phyloP scores from a whole-genome alignment of 768 basidiomycete genomes.

The Auricularia sp. region DNA sequence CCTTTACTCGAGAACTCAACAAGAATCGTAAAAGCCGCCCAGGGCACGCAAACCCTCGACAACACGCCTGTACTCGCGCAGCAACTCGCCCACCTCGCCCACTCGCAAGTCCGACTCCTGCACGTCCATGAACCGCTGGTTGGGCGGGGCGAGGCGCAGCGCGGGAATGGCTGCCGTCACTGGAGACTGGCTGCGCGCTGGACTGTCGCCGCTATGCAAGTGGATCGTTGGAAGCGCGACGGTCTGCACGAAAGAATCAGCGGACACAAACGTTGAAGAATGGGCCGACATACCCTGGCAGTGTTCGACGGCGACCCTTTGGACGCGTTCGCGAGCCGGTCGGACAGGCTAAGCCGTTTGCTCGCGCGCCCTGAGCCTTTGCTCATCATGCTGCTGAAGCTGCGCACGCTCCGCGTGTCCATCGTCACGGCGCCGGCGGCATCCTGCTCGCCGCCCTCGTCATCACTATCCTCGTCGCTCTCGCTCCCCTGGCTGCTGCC shows the following conservation, averaged over 20 bases:
- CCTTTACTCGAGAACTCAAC: too few species aligned
- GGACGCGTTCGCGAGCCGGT: conserved; percentile 67
- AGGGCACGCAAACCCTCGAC: conserved; percentile 55
- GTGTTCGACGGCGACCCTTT: conserved; percentile 31
- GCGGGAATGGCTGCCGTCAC: conserved; percentile 30
- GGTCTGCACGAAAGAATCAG: not conserved
- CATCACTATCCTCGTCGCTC: conserved; percentile 23
- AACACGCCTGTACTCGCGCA: conserved; percentile 72
- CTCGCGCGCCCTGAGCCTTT: conserved; percentile 24
- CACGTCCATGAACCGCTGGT: conserved; percentile 61
- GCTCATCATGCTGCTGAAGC: conserved; percentile 82
- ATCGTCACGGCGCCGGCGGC: conserved; percentile 27
- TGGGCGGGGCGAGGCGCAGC: conserved; percentile 47
- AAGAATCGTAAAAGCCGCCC: conserved; percentile 41
- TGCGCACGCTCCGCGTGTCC: conserved; percentile 72
- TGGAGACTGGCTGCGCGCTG: conserved; percentile 1
- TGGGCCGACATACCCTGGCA: not conserved
- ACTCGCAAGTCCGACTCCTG: conserved; percentile 67
- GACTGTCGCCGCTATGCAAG: not conserved
- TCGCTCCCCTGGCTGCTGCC: conserved; percentile 14
- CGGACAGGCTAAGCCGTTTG: conserved; percentile 64
- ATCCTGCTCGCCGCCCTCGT: conserved; percentile 23
- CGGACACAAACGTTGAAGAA: too few species aligned
- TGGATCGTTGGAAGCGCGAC: not conserved
- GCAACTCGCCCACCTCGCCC: conserved; percentile 69